phyloP scores from a whole-genome alignment of 495 filamentous ascomycete species.

The Neurospora sp. region DNA sequence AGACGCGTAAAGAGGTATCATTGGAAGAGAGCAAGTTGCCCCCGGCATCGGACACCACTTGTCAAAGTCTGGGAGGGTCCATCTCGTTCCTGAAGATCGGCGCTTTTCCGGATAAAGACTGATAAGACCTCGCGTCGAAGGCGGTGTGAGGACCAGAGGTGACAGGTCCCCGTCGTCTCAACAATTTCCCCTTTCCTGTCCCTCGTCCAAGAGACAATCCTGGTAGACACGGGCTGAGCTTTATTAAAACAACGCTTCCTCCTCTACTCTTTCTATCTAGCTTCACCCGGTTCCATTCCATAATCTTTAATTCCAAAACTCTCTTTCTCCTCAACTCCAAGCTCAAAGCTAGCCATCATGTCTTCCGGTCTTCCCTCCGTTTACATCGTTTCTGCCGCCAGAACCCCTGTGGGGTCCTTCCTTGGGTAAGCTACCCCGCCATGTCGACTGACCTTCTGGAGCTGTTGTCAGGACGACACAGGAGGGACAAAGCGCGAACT shows the following conservation, averaged over 20 bases:
- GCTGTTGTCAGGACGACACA: constrained; percentile 2
- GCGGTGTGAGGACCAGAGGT: not conserved
- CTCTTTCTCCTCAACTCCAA: not conserved
- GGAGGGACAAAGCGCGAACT: not conserved
- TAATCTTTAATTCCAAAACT: not conserved
- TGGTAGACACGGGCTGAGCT: not conserved
- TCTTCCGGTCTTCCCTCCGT: constrained; percentile 54
- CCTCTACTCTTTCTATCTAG: not conserved
- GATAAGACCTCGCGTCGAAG: not conserved
- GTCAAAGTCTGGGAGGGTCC: not conserved
- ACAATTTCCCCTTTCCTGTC: not conserved
- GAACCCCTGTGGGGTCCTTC: constrained; percentile 89
- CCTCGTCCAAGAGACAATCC: not conserved
- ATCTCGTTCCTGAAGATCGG: not conserved
- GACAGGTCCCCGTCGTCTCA: not conserved
- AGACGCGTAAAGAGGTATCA: not conserved
- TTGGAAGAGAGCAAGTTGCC: not conserved
- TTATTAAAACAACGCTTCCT: not conserved
- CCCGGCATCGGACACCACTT: not conserved
- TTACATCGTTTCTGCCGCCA: constrained; percentile 86
- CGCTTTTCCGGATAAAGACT: not conserved
- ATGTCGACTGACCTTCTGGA: constrained; percentile 1
- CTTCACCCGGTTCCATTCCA: not conserved
- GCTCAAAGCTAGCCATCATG: not conserved
- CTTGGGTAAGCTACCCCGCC: constrained; percentile 52